A percentile compares a stretch with the other conserved stretches of the same genome.
These are phyloP conservation scores for Zymoseptoria passerinii DNA, from an alignment of 2,329 filamentous ascomycete species.

Conservation along the genomic window DNA sequence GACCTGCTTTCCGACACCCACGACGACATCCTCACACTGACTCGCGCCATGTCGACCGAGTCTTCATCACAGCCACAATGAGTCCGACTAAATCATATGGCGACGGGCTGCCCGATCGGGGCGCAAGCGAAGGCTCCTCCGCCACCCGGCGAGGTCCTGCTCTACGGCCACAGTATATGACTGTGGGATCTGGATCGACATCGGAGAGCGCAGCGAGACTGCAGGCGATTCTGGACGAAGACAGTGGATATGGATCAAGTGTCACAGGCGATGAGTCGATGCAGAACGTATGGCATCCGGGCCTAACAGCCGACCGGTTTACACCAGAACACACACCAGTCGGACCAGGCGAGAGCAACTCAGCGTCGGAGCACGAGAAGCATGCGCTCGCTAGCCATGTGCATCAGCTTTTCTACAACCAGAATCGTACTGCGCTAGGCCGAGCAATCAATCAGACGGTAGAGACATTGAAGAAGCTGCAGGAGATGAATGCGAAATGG, in stretches of 20 bases:
- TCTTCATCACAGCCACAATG: conserved; percentile 18
- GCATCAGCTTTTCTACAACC: conserved; percentile 90
- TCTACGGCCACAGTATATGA: conserved; percentile 64
- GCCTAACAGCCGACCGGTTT: conserved; percentile 49
- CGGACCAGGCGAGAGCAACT: conserved; percentile 40
- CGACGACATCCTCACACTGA: not conserved
- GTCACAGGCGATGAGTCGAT: conserved; percentile 54
- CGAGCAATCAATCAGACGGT: conserved; percentile 81
- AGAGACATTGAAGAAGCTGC: conserved; percentile 72
- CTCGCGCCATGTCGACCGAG: not conserved
- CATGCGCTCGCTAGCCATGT: conserved; percentile 70
- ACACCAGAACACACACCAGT: conserved; percentile 49
- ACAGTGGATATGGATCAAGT: conserved; percentile 89
- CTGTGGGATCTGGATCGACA: conserved; percentile 71
- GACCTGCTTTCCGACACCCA: not conserved
- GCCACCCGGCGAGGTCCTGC: conserved; percentile 17
- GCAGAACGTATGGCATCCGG: conserved; percentile 46
- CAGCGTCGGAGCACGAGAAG: conserved; percentile 53
- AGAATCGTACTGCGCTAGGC: conserved; percentile 78
- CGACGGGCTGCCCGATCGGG: conserved; percentile 12
- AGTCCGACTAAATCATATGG: conserved; percentile 26
- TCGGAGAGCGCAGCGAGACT: conserved; percentile 75
- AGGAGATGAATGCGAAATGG: conserved; percentile 85
- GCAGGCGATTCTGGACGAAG: conserved; percentile 71
- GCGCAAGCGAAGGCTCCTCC: conserved; percentile 18